Conservation (phyloP, 306 rosid genomes). For the Sesbania bispinosa region DNA sequence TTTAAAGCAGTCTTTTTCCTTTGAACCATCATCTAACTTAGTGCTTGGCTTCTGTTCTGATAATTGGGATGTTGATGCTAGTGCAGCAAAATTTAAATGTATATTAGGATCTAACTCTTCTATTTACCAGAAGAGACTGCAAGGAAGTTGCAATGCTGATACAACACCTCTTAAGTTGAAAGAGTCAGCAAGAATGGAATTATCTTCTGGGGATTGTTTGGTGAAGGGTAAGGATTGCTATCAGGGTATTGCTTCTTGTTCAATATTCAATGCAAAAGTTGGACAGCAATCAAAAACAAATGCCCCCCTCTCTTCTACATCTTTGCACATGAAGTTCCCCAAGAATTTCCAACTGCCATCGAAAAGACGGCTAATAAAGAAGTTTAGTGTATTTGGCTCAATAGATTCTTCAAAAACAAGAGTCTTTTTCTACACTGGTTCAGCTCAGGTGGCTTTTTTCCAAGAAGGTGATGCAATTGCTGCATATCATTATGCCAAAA, state of each 20-base stretch:
- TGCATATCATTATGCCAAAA: slow-evolving; percentile 39
- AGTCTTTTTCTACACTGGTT: background rate
- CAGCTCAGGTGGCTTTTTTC: slow-evolving; percentile 36
- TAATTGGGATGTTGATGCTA: slow-evolving; percentile 14
- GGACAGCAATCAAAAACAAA: background rate
- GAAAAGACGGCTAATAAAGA: slow-evolving; percentile 29
- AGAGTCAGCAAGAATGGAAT: background rate
- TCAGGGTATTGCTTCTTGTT: slow-evolving; percentile 10
- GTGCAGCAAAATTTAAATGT: background rate
- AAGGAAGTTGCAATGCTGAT: background rate
- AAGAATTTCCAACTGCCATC: slow-evolving; percentile 38
- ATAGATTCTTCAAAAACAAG: slow-evolving; percentile 32
- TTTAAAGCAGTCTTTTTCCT: background rate
- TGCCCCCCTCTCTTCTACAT: slow-evolving; percentile 11
- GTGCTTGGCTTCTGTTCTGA: background rate
- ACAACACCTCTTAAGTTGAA: background rate
- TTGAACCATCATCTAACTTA: background rate
- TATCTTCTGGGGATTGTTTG: background rate
- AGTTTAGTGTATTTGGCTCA: slow-evolving; percentile 40
- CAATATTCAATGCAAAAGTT: slow-evolving; percentile 24
- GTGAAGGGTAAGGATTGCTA: slow-evolving; percentile 12
- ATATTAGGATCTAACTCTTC: background rate
- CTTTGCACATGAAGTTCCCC: slow-evolving; percentile 39
- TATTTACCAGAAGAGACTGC: slow-evolving; percentile 1
- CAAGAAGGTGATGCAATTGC: slow-evolving; percentile 29